Evolutionary conservation across 345 rosid genomes (phyloP).

Genomic region (Gossypium sturtianum): DNA sequence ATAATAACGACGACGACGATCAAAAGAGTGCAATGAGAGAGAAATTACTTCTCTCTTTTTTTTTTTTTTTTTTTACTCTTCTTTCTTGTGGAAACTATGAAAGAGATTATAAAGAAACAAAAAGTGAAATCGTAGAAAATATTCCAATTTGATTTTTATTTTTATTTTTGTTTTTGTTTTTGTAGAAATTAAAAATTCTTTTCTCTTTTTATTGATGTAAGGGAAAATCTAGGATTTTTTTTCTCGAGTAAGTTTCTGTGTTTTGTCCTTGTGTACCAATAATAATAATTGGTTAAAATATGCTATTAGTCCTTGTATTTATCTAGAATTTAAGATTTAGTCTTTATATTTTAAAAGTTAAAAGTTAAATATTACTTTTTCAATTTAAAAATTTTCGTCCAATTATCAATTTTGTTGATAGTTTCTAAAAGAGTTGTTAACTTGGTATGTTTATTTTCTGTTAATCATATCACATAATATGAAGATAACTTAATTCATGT

Average conservation of each 20-base stretch:
- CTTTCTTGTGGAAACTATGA: neutral
- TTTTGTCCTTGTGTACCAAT: neutral
- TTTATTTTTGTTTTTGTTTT: neutral
- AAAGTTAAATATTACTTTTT: too few relatives aligned
- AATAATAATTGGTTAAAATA: neutral
- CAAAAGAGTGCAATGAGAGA: neutral
- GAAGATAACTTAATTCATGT: too few relatives aligned
- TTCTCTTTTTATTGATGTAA: neutral
- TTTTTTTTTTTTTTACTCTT: too few relatives aligned
- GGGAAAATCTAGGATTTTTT: neutral
- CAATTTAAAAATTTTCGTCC: too few relatives aligned
- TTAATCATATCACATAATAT: too few relatives aligned
- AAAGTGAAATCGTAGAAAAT: neutral
- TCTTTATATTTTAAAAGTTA: too few relatives aligned
- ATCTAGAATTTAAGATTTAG: too few relatives aligned
- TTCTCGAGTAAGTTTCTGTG: neutral
- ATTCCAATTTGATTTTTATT: neutral
- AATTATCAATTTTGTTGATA: too few relatives aligned
- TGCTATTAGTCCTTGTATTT: too few relatives aligned
- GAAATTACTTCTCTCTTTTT: neutral
- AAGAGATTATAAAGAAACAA: neutral
- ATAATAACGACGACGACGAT: neutral
- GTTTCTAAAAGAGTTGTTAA: too few relatives aligned
- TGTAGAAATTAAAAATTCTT: neutral
- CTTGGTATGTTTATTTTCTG: too few relatives aligned